phyloP scores from a whole-genome alignment of 768 basidiomycete species.

The Boletus sp. region DNA sequence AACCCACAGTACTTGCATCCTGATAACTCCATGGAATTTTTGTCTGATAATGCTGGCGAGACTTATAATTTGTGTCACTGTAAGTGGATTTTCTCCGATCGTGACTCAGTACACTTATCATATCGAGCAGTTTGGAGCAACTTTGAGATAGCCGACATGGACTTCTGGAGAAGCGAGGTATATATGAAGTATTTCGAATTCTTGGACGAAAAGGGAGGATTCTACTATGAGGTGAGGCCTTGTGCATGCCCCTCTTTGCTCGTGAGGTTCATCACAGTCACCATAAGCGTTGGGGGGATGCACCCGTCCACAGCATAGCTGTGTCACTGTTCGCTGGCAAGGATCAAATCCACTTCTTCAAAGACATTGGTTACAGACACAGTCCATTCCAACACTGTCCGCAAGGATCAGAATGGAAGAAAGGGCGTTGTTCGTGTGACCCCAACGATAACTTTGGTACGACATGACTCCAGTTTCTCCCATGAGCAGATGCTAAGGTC shows the following conservation, averaged over 20 bases:
- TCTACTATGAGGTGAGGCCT: conserved; percentile 73
- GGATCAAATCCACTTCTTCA: conserved; percentile 92
- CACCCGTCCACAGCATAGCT: conserved; percentile 87
- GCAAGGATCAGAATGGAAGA: conserved; percentile 65
- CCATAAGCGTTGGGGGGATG: conserved; percentile 86
- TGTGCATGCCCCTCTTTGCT: not conserved
- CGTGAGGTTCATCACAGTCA: conserved; percentile 1
- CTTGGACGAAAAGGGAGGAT: conserved; percentile 77
- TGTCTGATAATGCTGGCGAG: conserved; percentile 64
- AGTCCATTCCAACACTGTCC: conserved; percentile 95
- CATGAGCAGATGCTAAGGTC: conserved; percentile 3
- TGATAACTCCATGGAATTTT: conserved; percentile 59
- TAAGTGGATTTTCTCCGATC: conserved; percentile 26
- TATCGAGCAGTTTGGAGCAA: conserved; percentile 76
- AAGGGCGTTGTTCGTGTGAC: conserved; percentile 88
- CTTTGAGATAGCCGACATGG: conserved; percentile 85
- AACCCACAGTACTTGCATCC: conserved; percentile 54
- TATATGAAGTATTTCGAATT: conserved; percentile 83
- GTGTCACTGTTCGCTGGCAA: conserved; percentile 85
- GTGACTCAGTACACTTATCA: not conserved
- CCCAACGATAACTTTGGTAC: conserved; percentile 68
- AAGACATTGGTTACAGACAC: conserved; percentile 90
- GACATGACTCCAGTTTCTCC: conserved; percentile 17
- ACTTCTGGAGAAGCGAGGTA: conserved; percentile 80
- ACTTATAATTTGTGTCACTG: conserved; percentile 66